Percentiles rank a stretch among this genome's conserved stretches.
Evolutionary conservation across 2,329 filamentous ascomycete species (phyloP).

Genomic region (Botryotinia globosa): DNA sequence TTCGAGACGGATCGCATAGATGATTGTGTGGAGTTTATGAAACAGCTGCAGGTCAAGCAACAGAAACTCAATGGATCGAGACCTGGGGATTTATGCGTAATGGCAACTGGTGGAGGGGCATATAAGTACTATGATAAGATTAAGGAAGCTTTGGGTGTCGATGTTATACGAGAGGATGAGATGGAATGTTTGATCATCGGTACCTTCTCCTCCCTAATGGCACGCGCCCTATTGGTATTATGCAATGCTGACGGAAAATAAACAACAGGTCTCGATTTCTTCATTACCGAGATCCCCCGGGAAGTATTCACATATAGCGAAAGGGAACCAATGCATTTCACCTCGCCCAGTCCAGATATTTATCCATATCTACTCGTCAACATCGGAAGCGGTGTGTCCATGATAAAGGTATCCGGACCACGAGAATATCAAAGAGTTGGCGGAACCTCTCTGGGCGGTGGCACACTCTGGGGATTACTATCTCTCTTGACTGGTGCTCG

Average conservation of each 20-base stretch:
- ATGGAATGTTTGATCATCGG: slow-evolving; percentile 98
- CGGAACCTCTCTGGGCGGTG: slow-evolving; percentile 89
- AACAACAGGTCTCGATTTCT: slow-evolving; percentile 81
- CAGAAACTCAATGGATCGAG: slow-evolving; percentile 69
- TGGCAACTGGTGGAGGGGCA: slow-evolving; percentile 93
- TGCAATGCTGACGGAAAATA: background rate
- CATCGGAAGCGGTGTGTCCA: slow-evolving; percentile 93
- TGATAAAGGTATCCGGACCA: slow-evolving; percentile 94
- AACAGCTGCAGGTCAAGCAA: slow-evolving; percentile 79
- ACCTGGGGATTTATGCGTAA: slow-evolving; percentile 75
- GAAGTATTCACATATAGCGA: slow-evolving; percentile 98
- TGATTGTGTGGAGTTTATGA: slow-evolving; percentile 89
- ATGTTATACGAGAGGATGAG: slow-evolving; percentile 90
- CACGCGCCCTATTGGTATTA: background rate
- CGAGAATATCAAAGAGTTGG: slow-evolving; percentile 86
- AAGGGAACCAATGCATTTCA: slow-evolving; percentile 84
- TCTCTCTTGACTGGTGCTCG: slow-evolving; percentile 88
- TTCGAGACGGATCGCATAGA: slow-evolving; percentile 96
- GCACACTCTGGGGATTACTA: slow-evolving; percentile 95
- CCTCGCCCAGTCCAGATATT: slow-evolving; percentile 71
- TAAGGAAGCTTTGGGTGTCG: slow-evolving; percentile 75
- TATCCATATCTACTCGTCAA: slow-evolving; percentile 98
- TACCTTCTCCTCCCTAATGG: slow-evolving; percentile 42
- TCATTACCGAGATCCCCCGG: slow-evolving; percentile 94
- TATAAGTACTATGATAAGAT: slow-evolving; percentile 97